These are phyloP conservation scores for Rhodamnia rubescens DNA, from an alignment of 345 rosid genomes.

Conservation along the genomic window DNA sequence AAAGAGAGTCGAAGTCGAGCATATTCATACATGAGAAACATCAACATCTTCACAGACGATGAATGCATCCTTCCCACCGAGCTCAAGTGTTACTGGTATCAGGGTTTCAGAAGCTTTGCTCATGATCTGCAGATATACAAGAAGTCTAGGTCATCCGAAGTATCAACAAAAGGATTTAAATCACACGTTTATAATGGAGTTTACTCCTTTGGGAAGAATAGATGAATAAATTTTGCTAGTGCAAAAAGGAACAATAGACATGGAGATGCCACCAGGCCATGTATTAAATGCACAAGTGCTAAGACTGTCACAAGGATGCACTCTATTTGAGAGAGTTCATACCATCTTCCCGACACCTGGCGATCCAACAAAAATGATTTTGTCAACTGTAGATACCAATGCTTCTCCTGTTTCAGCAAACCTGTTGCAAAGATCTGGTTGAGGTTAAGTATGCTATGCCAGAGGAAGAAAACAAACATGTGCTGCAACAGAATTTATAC, in stretches of 20 bases:
- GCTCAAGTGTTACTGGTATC: conserved; percentile 91
- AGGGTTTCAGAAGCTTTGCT: conserved; percentile 71
- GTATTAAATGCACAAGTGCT: not conserved
- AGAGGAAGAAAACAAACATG: not conserved
- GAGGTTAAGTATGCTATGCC: not conserved
- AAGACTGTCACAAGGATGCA: not conserved
- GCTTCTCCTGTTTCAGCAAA: conserved; percentile 98
- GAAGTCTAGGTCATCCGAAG: not conserved
- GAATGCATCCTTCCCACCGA: conserved; percentile 96
- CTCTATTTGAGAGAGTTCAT: conserved; percentile 5
- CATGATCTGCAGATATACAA: conserved; percentile 69
- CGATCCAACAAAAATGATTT: conserved; percentile 93
- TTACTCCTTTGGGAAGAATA: not conserved
- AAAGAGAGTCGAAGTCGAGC: not conserved
- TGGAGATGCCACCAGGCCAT: not conserved
- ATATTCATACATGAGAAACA: conserved; percentile 53
- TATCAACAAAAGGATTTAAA: not conserved
- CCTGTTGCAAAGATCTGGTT: conserved; percentile 23
- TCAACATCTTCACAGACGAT: conserved; percentile 88
- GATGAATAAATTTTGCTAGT: not conserved
- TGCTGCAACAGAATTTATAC: conserved; percentile 16
- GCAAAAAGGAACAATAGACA: not conserved
- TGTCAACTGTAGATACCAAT: conserved; percentile 82
- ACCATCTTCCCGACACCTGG: conserved; percentile 96
- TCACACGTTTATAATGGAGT: not conserved